These are phyloP conservation scores for Cornus florida DNA, from an alignment of 148 eudicot species.

Conservation along the genomic window DNA sequence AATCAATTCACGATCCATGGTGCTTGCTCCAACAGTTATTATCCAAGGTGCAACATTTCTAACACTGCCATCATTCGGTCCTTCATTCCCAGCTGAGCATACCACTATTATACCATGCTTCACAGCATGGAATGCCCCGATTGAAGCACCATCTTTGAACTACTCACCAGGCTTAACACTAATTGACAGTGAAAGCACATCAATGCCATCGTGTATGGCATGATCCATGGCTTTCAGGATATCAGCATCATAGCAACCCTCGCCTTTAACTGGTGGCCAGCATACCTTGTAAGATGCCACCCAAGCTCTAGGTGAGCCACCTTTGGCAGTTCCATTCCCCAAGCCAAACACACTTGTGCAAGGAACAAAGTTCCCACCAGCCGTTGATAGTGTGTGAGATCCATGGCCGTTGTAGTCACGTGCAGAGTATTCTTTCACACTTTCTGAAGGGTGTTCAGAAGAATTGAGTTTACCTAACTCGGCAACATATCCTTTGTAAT, in stretches of 20 bases:
- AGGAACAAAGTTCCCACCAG: constrained; percentile 7
- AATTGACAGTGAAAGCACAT: constrained; percentile 31
- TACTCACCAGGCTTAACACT: constrained; percentile 36
- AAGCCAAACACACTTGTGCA: neutral
- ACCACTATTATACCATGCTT: constrained; percentile 44
- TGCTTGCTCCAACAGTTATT: constrained; percentile 62
- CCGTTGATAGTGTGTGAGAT: neutral
- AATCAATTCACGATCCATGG: constrained; percentile 45
- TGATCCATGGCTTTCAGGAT: constrained; percentile 49
- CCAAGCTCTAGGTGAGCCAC: constrained; percentile 67
- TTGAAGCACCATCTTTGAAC: constrained; percentile 35
- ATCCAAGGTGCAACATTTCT: constrained; percentile 64
- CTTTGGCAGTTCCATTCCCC: constrained; percentile 50
- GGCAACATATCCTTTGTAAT: no score
- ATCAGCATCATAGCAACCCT: constrained; percentile 45
- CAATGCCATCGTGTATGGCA: no score
- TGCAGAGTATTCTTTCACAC: no score
- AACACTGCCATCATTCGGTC: constrained; percentile 38
- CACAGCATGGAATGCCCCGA: constrained; percentile 57
- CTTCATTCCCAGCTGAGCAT: constrained; percentile 58
- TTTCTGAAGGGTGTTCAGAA: neutral
- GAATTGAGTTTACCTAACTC: no score
- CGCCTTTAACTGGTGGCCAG: constrained; percentile 16
- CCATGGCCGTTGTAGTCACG: constrained; percentile 21
- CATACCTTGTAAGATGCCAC: constrained; percentile 70